Evolutionary conservation across 164 flowering plant genomes (phyloP).

Genomic region (Echeveria elegans): DNA sequence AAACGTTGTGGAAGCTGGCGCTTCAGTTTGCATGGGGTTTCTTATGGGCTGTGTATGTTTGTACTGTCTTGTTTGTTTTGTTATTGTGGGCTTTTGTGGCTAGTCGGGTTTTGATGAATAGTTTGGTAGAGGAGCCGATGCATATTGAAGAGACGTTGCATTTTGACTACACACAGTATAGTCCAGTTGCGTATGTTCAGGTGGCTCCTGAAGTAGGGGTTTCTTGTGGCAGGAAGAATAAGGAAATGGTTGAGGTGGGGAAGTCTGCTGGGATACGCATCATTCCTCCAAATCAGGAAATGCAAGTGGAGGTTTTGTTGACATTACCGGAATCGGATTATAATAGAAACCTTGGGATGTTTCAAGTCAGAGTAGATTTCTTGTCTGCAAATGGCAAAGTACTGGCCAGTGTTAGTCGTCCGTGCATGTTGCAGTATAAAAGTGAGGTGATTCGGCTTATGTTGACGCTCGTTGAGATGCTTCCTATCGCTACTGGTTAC

Average conservation of each 20-base stretch:
- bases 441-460: conserved; percentile 38
- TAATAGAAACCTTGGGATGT: conserved; percentile 28
- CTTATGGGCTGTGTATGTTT: conserved; percentile 44
- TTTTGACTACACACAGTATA: conserved; percentile 53
- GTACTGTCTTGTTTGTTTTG: conserved; percentile 34
- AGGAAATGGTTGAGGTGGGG: conserved; percentile 24
- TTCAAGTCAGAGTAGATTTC: conserved; percentile 49
- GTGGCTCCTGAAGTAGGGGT: conserved; percentile 18
- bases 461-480: conserved; percentile 33
- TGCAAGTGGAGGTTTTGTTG: conserved; percentile 25
- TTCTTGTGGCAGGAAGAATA: conserved; percentile 15
- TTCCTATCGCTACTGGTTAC: conserved; percentile 51
- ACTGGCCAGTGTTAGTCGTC: conserved; percentile 36
- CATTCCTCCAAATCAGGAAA: conserved; percentile 31
- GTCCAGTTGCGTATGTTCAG: conserved; percentile 56
- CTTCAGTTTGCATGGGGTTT: conserved; percentile 37
- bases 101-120: conserved; percentile 36
- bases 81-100: conserved; percentile 37
- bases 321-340: conserved; percentile 34
- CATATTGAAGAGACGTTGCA: conserved; percentile 32
- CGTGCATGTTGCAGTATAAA: conserved; percentile 53
- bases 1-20: conserved; percentile 20
- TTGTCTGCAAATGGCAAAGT: conserved; percentile 43
- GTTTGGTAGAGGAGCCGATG: conserved; percentile 54
- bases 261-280: conserved; percentile 18